Base-by-base conservation (phyloP, 1,139 yeast genomes). In the Geotrichum siamense region DNA sequence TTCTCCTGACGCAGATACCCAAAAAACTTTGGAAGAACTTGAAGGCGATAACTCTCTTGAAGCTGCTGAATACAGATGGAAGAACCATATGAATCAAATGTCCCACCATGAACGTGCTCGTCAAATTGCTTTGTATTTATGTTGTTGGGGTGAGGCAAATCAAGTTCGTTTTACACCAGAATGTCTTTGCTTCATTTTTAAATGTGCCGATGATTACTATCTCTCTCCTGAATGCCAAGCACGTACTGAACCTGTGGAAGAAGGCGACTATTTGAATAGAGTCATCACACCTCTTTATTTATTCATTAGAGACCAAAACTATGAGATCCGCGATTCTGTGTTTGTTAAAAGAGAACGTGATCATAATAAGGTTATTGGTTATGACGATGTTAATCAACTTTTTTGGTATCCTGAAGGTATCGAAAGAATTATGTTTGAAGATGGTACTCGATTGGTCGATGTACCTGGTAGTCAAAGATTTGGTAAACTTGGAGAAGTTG, bases 401-500 rank as follows among this genome's bases (percentile, higher is more conserved):
- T 91, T 91, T 70, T 91, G 99, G 98, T 93, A 91, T 69, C 97
- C 98, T 36, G 97, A 91, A 69, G 99, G 98, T 73, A 83, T 91
- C 57, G 83, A 93, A 51, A 82, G 94, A 69, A 89, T 91, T 60
- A 76, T 82, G 41, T 78, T 89, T 60, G 89, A 82, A 62, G 97
- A 91, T 64, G 95, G 94, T 53, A 72, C 94, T 28, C 80, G 95
- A 64, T 72, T 91, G 61, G 86, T 91, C 47, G 98, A 93, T 58
- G 69, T 87, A 58, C 94, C 96, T 36, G 76, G 79, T 51, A 85
- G 80, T 58, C 96, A 91, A 67, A 83, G 98, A 65, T 93, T 77
- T 65, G 74, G 79, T 59, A 81, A 82, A 65, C 75, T 91, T 50
- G 96, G 96, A 55, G 97, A 91, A 58, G 94, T 87, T 53, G 81